phyloP scores from a whole-genome alignment of 805 yeast genomes.

The Lipomyces kockii region DNA sequence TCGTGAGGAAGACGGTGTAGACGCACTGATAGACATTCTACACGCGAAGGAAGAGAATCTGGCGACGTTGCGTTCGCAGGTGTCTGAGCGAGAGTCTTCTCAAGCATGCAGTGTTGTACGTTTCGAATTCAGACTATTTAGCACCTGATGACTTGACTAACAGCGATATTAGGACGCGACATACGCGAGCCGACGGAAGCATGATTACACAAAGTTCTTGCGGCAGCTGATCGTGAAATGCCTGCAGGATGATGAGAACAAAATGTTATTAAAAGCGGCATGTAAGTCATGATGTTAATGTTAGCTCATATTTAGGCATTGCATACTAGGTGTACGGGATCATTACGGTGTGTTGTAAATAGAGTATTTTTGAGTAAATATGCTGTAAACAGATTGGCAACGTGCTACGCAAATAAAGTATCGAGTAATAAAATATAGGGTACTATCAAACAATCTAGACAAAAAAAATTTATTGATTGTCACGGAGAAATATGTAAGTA shows the following conservation, averaged over 20 bases:
- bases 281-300: background rate
- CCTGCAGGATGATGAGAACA: background rate
- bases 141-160: background rate
- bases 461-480: background rate
- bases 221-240: background rate
- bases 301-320: background rate
- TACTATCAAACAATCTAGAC: background rate
- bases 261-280: background rate
- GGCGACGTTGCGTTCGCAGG: background rate
- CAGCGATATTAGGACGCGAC: background rate
- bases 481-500: background rate
- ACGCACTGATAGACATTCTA: background rate
- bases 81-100: background rate
- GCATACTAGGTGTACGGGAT: constrained; percentile 1
- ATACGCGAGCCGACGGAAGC: background rate
- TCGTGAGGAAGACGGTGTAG: background rate
- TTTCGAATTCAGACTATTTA: background rate
- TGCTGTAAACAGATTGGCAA: background rate
- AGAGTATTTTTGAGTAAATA: background rate
- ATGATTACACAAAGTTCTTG: constrained; percentile 1
- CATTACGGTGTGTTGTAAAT: background rate
- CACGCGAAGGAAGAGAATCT: background rate
- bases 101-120: background rate
- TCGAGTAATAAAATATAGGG: background rate
- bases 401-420: background rate